Conservation (phyloP, 805 yeast genomes). For the Torulaspora indica region DNA sequence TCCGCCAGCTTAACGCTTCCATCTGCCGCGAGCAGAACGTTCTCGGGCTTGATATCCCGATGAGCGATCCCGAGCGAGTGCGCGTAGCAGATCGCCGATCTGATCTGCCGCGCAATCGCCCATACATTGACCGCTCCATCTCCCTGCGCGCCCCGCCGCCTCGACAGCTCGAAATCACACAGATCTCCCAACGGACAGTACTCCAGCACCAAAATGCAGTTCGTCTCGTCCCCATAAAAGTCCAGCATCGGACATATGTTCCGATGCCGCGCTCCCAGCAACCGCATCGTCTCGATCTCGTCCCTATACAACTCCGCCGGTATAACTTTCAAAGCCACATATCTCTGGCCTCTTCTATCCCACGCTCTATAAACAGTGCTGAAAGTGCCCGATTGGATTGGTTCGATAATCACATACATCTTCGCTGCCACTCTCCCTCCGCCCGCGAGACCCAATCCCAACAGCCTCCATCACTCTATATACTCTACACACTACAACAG, state of each 20-base stretch:
- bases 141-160: conserved; percentile 15
- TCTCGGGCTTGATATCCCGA: conserved; percentile 72
- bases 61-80: conserved; percentile 61
- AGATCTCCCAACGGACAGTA: conserved; percentile 64
- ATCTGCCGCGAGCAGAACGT: conserved; percentile 48
- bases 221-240: conserved; percentile 49
- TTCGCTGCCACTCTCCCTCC: background rate
- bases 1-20: conserved; percentile 62
- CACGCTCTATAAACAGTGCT: conserved; percentile 34
- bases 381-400: conserved; percentile 34
- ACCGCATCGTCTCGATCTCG: conserved; percentile 36
- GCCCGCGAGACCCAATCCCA: too few relatives aligned
- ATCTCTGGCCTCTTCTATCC: conserved; percentile 17
- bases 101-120: conserved; percentile 46
- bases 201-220: conserved; percentile 57
- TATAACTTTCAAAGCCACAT: conserved; percentile 33
- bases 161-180: conserved; percentile 44
- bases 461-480: too few relatives aligned
- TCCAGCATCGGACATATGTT: conserved; percentile 58
- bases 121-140: conserved; percentile 28
- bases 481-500: background rate
- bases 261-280: conserved; percentile 41
- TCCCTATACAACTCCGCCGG: conserved; percentile 23
- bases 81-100: conserved; percentile 48
- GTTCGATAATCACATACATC: conserved; percentile 21